Conservation (phyloP, 2,329 filamentous ascomycete species). For the Aspergillus spinulosporus region DNA sequence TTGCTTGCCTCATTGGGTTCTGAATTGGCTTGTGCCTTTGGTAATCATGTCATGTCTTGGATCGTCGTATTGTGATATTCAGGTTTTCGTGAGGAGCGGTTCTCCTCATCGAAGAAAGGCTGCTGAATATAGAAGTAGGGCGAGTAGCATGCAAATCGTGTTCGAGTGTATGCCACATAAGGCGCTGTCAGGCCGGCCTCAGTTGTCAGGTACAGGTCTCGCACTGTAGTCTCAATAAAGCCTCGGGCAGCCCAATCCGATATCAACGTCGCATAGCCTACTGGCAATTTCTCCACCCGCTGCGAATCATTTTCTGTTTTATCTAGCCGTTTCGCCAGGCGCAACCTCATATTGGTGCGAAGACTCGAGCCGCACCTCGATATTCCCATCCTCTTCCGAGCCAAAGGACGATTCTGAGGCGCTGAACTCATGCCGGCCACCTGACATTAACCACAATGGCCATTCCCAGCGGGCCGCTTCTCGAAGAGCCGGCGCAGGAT, state of each 20-base stretch:
- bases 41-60: too few relatives aligned
- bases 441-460: conserved; percentile 31
- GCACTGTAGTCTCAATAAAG: conserved; percentile 2
- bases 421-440: conserved; percentile 30
- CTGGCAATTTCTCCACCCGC: conserved; percentile 27
- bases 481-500: conserved; percentile 28
- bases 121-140: too few relatives aligned
- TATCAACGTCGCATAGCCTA: conserved; percentile 30
- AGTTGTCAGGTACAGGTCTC: too few relatives aligned
- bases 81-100: too few relatives aligned
- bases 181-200: too few relatives aligned
- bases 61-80: too few relatives aligned
- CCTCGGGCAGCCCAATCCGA: conserved; percentile 25
- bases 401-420: conserved; percentile 24
- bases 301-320: conserved; percentile 26
- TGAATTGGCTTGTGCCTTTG: too few relatives aligned
- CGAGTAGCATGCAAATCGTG: too few relatives aligned
- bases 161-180: too few relatives aligned
- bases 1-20: too few relatives aligned
- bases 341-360: conserved; percentile 33
- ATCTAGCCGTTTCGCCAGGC: conserved; percentile 17
- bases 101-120: too few relatives aligned
- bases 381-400: conserved; percentile 13
- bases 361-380: conserved; percentile 30
- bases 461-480: conserved; percentile 29